Conservation (phyloP, 2,329 filamentous ascomycete species). For the Zymoseptoria tritici region DNA sequence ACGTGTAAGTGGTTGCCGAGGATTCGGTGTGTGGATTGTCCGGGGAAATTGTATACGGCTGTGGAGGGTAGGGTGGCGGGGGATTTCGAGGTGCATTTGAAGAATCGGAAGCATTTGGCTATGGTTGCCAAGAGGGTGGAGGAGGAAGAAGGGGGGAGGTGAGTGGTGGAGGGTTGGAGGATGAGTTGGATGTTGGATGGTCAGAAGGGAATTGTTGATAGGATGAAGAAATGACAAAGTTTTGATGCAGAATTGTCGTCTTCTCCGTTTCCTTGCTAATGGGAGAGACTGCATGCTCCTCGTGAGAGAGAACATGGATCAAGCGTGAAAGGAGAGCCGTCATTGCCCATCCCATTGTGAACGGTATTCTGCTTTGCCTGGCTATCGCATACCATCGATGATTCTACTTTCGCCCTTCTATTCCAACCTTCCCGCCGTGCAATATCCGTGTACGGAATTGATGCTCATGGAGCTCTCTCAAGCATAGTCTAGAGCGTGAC, state of each 20-base stretch:
- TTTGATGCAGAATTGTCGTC: not conserved
- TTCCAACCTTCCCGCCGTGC: too few species aligned
- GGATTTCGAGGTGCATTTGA: conserved; percentile 89
- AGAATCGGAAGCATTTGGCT: conserved; percentile 62
- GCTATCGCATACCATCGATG: too few species aligned
- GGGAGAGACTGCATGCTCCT: too few species aligned
- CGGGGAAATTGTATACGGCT: conserved; percentile 87
- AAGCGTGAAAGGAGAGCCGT: too few species aligned
- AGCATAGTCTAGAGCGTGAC: too few species aligned
- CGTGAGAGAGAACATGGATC: too few species aligned
- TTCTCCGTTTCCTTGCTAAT: too few species aligned
- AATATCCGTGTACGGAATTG: too few species aligned
- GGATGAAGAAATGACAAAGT: not conserved
- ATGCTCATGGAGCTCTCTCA: too few species aligned
- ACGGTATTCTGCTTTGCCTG: too few species aligned
- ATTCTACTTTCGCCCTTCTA: too few species aligned
- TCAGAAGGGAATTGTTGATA: not conserved
- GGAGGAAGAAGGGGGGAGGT: not conserved
- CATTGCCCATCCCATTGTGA: too few species aligned
- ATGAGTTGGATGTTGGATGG: not conserved
- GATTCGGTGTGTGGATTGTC: conserved; percentile 87
- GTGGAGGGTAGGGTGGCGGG: conserved; percentile 76
- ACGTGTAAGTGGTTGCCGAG: conserved; percentile 80
- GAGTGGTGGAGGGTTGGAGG: not conserved
- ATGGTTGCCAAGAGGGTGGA: conserved; percentile 9